Evolutionary conservation across 108 stramenopile species (phyloP).

Genomic region (Aurantiochytrium sp.): DNA sequence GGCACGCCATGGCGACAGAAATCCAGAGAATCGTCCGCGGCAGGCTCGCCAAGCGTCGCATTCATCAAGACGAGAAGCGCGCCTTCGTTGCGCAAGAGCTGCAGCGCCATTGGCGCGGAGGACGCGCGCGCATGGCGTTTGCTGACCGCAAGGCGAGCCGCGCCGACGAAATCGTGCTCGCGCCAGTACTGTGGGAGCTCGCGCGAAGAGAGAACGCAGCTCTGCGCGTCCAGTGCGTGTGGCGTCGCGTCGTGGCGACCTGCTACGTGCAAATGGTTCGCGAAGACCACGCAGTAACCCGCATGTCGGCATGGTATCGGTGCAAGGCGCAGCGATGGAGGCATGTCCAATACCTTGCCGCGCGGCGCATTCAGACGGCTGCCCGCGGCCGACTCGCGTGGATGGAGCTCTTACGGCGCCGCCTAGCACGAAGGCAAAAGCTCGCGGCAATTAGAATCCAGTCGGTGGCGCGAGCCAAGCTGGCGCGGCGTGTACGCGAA

Average conservation of each 20-base stretch:
- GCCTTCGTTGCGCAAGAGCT: background rate
- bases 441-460: background rate
- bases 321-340: background rate
- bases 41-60: background rate
- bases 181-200: background rate
- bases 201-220: background rate
- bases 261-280: background rate
- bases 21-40: background rate
- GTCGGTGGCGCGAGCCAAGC: background rate
- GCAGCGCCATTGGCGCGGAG: background rate
- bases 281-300: background rate
- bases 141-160: background rate
- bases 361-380: background rate
- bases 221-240: background rate
- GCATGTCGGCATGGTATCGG: background rate
- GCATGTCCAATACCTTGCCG: background rate
- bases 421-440: background rate
- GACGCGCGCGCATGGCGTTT: background rate
- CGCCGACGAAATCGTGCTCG: background rate
- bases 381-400: background rate
- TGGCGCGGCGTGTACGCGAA: background rate
- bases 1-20: background rate
- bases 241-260: background rate
- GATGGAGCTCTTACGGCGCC: no score
- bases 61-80: background rate